phyloP scores from a whole-genome alignment of 495 filamentous ascomycete genomes.

The Astrocystis sublimbata region DNA sequence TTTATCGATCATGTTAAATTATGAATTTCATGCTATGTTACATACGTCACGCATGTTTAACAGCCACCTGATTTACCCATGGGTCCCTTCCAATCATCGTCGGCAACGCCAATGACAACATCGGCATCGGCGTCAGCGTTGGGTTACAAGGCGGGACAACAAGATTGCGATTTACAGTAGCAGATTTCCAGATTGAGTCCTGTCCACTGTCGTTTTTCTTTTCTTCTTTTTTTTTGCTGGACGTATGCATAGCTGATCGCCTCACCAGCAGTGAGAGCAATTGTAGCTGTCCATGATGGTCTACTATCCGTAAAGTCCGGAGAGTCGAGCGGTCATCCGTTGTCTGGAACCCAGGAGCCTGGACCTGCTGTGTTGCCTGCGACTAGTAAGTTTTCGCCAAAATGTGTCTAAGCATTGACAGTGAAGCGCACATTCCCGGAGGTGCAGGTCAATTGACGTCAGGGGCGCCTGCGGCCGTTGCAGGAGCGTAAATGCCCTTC shows the following conservation, averaged over 20 bases:
- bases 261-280: slow-evolving; percentile 32
- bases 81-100: slow-evolving; percentile 41
- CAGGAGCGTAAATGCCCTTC: slow-evolving; percentile 42
- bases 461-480: slow-evolving; percentile 40
- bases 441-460: slow-evolving; percentile 36
- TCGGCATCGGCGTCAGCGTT: slow-evolving; percentile 16
- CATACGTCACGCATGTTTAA: neutral
- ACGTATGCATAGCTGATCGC: slow-evolving; percentile 38
- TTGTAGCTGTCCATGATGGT: slow-evolving; percentile 38
- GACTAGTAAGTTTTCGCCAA: slow-evolving; percentile 50
- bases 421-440: slow-evolving; percentile 45
- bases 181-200: slow-evolving; percentile 37
- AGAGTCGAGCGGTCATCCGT: slow-evolving; percentile 26
- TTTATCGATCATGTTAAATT: neutral
- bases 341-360: slow-evolving; percentile 28
- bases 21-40: neutral
- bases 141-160: slow-evolving; percentile 37
- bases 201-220: slow-evolving; percentile 44
- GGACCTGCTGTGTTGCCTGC: slow-evolving; percentile 37
- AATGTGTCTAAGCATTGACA: slow-evolving; percentile 48
- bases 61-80: slow-evolving; percentile 27
- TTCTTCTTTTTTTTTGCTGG: no score
- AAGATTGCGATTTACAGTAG: slow-evolving; percentile 33
- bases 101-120: slow-evolving; percentile 23
- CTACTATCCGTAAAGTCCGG: slow-evolving; percentile 22